Evolutionary conservation across 2,329 filamentous ascomycete genomes (phyloP), one percentile per base, ranked within the genome.

Genomic region (Talaromyces piceae): DNA sequence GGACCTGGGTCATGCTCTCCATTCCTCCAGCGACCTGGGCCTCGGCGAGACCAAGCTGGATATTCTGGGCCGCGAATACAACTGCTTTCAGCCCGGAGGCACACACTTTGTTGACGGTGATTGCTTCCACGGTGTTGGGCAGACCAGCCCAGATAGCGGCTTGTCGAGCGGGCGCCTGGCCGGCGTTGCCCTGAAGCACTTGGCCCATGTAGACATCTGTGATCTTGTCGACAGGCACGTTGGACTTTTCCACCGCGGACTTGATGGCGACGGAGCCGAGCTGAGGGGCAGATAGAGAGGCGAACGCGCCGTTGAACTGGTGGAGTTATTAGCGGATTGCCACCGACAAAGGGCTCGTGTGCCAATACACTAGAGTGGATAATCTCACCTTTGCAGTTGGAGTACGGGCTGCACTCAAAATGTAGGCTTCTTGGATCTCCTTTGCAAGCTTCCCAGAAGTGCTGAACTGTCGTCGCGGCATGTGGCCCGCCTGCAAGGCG

Each of bases 201-300:
- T 96, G 95, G 66, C 93, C 93, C 88, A 97, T 95, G 75, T 97
- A 97, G 13, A 97, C 89, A 71, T 95, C 87, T 57, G 85, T 87
- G 63, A 97, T 88, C 66, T 86, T 87, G 28, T 85, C 82, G 48
- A 82, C 69, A 1, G 93, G 91, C 5, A 97, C 80, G 57, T 83
- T 84, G 48, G 91, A 94, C 71, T 93, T 95, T 60, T 85, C 81
- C 49, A 98, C 72, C 25, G 93, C 93, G 44, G 89, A 86, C 70
- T 91, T 93, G 75, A 98, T 97, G 53, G 91, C 93, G 13, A 84
- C 83, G 26, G 91, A 89, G 59, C 88, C 93, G 44, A 98, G 86
- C 63, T 87, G 80, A n/a, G 93, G 87, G 8, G 91, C 91, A 3
- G 90, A 77, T 27, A 97, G 83, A 44, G 80, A 86, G 41, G 86